Base-by-base conservation (phyloP, 805 yeast species). In the Wickerhamomyces alni region DNA sequence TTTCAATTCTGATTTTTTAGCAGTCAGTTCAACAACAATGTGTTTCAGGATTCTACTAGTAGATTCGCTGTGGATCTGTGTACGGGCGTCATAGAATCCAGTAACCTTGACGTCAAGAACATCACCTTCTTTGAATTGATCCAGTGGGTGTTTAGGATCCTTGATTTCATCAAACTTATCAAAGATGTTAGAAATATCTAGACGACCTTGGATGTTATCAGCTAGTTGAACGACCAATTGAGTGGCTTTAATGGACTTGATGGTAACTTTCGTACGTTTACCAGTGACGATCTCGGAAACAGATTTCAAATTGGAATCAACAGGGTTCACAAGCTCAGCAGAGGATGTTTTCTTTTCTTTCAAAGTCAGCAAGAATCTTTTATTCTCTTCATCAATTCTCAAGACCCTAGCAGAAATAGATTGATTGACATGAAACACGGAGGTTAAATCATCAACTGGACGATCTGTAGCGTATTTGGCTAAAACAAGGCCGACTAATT, bases 401-500 rank as follows among this genome's bases (percentile, higher is more conserved):
- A 80, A 64, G 15, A 88, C 83, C 39, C 72, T 73, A 45, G 84
- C 83, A 2, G 76, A 55, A 19, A 89, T 77, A 1, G 95, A 80
- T 65, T 88, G 95, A 50, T 80, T 75, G 32, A 72, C 66, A 50
- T 67, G 67, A 54, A 77, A 89, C 19, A 67, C 65, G 29, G 71
- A 66, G 17, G 68, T 62, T 36, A 83, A 66, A 47, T 79, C 82
- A 10, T 71, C 77, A 29, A 63, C 66, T 31, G 67, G 70, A 36
- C 71, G 69, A 26, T 73, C 74, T 5, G 78, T 68, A 17, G 84
- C 84, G 50, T 81, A 78, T 54, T 81, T 78, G 40, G 89, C 84
- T 44, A 86, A 72, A 4, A 87, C 83, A 47, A 91, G 70, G 38
- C 97, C 98, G 25, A 87, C 85, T 46, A 91, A 74, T 39, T 74